phyloP scores from a whole-genome alignment of 768 basidiomycete genomes.

The Termitomyces sp. region DNA sequence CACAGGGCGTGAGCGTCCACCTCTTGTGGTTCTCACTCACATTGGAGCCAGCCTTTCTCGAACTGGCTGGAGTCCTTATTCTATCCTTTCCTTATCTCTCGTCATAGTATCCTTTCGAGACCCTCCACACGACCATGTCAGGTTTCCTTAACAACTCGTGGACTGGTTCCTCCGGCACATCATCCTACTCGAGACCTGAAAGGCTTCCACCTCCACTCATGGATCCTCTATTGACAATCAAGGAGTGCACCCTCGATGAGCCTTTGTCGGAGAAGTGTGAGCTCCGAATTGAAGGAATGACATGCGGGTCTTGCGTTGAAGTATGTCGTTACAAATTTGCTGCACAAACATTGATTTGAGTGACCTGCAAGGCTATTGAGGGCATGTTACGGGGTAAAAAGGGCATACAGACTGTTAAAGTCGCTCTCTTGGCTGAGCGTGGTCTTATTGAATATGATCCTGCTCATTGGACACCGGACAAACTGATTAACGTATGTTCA shows the following conservation, averaged over 20 bases:
- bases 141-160: conserved; percentile 12
- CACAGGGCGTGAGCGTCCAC: neutral
- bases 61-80: neutral
- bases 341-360: neutral
- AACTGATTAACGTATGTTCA: conserved; percentile 63
- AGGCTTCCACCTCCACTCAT: conserved; percentile 1
- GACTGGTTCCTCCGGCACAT: conserved; percentile 13
- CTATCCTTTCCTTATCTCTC: neutral
- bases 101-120: neutral
- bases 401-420: conserved; percentile 90
- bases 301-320: conserved; percentile 85
- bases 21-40: neutral
- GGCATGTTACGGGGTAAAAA: conserved; percentile 72
- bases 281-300: conserved; percentile 84
- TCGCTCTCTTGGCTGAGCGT: conserved; percentile 96
- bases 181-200: conserved; percentile 5
- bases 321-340: conserved; percentile 31
- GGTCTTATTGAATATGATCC: conserved; percentile 90
- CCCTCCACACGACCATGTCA: conserved; percentile 9
- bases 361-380: conserved; percentile 65
- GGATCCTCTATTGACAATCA: conserved; percentile 8
- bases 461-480: conserved; percentile 69
- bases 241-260: conserved; percentile 17
- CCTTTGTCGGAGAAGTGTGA: conserved; percentile 55
- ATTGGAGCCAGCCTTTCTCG: neutral